Base-by-base conservation (phyloP, 257 asterid species). In the Primulina huaijiensis region DNA sequence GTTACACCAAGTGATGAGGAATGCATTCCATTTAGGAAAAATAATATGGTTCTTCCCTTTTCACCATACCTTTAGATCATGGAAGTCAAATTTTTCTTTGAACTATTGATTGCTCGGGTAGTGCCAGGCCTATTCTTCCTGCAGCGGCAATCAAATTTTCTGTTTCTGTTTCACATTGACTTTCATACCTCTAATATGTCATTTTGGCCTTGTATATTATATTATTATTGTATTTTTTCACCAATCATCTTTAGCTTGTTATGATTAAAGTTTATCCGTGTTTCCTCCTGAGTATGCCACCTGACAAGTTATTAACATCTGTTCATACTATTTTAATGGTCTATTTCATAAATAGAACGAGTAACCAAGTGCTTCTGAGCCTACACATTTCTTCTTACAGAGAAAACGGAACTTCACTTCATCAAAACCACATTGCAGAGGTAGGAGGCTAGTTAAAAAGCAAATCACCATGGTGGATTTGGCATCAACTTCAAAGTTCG, bases 361-460 rank as follows among this genome's bases (percentile, higher is more conserved):
- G 64, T 82, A 79, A 76, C 79, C 77, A 30, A 70, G 79, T 79
- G 68, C 79, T 38, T 77, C 82, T 33, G 75, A 17, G 55, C 78
- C 68, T 53, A 64, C 72, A 27, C 25, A 62, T 74, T 40, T 65
- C n/a, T 50, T 65, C 62, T 71, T 80, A 71, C 82, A 21, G 86
- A 75, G 68, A 75, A 93, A 82, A 65, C 61, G 86, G 69, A 76
- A 68, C 67, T 59, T 78, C 38, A 71, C 64, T 70, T 59, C 78
- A 34, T 68, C 78, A 70, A 81, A 74, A 69, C 55, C 75, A 67
- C 82, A 65, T 70, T 23, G 67, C 65, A 85, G 73, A 76, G 69
- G 84, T 64, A 85, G 81, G 70, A 81, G 86, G 77, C 81, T 86
- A 75, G 90, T 81, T 71, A 89, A 86, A 76, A 88, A 78, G 78